Conservation (phyloP, 2,329 filamentous ascomycete genomes). For the Diplodia mutila region DNA sequence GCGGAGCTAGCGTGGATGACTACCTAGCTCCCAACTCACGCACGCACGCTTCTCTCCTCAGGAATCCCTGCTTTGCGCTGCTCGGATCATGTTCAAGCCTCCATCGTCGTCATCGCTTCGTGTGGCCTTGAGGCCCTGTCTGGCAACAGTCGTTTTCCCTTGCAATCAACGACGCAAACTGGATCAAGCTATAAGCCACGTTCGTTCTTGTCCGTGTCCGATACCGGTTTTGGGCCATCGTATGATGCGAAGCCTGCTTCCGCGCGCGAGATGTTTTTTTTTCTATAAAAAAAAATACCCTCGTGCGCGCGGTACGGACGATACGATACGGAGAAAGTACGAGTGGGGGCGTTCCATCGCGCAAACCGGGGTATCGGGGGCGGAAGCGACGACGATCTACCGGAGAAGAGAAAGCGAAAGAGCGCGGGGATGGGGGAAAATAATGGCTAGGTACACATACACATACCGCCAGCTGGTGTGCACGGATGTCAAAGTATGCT, state of each 20-base stretch:
- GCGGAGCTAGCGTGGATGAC: neutral
- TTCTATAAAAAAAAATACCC: neutral
- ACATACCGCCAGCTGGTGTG: no score
- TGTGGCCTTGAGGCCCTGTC: neutral
- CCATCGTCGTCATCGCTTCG: neutral
- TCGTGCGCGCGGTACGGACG: neutral
- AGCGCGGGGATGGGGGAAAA: no score
- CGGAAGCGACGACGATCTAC: neutral
- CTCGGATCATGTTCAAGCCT: neutral
- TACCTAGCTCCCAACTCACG: neutral
- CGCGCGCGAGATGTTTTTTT: neutral
- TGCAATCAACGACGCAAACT: no score
- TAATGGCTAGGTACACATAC: no score
- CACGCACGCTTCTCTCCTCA: no score
- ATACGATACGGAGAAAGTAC: no score
- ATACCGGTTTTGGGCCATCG: neutral
- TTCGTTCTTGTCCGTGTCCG: no score
- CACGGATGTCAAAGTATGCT: neutral
- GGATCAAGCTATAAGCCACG: neutral
- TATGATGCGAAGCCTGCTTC: neutral
- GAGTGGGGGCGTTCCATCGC: neutral
- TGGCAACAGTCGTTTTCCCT: neutral
- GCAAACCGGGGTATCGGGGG: no score
- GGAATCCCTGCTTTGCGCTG: neutral
- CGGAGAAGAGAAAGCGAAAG: no score